Conservation (phyloP, 2,329 filamentous ascomycete species). For the Ilyonectria sp. region DNA sequence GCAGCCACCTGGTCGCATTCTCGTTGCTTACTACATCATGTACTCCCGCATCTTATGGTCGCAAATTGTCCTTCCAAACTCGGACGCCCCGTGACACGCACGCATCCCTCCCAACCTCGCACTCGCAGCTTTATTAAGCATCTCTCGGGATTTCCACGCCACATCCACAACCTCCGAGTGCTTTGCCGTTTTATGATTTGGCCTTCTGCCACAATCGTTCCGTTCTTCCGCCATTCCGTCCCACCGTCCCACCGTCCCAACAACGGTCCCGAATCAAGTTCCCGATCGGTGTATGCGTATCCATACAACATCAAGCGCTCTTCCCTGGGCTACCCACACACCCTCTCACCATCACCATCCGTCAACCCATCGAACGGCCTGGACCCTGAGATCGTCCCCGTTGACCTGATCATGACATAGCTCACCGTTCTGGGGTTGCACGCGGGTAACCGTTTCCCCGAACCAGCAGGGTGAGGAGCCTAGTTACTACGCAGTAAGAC, state of each 20-base stretch:
- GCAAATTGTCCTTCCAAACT: background rate
- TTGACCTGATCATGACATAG: constrained; percentile 42
- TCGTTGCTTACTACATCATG: background rate
- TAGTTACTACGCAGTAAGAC: too few species aligned
- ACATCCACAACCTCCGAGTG: background rate
- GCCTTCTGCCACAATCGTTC: constrained; percentile 16
- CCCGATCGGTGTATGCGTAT: constrained; percentile 1
- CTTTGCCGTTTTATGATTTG: constrained; percentile 5
- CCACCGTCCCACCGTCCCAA: constrained; percentile 27
- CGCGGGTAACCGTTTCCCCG: constrained; percentile 35
- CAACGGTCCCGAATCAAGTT: constrained; percentile 38
- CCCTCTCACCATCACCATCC: constrained; percentile 39
- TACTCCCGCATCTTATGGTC: background rate
- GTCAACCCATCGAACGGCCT: constrained; percentile 46
- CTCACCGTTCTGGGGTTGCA: constrained; percentile 41
- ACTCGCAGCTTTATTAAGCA: background rate
- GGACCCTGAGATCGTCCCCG: constrained; percentile 47
- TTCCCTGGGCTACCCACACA: constrained; percentile 31
- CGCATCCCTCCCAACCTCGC: background rate
- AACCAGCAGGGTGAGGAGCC: background rate
- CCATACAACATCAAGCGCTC: background rate
- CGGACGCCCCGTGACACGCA: background rate
- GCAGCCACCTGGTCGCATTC: too few species aligned
- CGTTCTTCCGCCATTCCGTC: constrained; percentile 26
- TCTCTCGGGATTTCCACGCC: background rate